Percentiles rank a stretch among this genome's conserved stretches.
Conservation (phyloP, 2,329 filamentous ascomycete genomes). For the Graphiopsis chlorocephala region DNA sequence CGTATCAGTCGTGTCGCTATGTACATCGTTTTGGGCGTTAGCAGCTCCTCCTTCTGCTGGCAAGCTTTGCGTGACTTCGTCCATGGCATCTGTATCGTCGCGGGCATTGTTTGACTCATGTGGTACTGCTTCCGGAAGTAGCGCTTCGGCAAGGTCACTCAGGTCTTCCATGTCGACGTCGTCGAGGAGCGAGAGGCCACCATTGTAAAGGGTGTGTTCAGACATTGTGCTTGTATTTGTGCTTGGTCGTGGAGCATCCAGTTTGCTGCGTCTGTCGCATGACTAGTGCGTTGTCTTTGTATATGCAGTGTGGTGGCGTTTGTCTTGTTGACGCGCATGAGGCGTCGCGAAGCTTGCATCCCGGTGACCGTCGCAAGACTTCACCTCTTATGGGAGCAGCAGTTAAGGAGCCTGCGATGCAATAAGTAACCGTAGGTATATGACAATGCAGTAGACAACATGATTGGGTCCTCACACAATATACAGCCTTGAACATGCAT, state of each 20-base stretch:
- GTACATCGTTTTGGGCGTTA: not conserved
- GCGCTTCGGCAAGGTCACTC: not conserved
- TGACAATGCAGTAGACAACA: not conserved
- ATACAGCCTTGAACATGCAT: not conserved
- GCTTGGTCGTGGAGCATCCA: not conserved
- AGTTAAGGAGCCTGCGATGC: not conserved
- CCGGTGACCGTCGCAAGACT: not conserved
- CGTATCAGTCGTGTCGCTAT: not conserved
- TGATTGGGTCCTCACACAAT: not conserved
- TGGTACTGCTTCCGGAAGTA: not conserved
- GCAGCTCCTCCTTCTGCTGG: not conserved
- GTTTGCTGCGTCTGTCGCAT: not conserved
- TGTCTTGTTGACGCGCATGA: not conserved
- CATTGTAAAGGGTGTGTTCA: not conserved
- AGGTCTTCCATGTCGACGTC: constrained; percentile 13
- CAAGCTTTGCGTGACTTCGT: not conserved
- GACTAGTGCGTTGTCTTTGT: not conserved
- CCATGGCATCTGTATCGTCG: not conserved
- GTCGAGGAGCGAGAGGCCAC: not conserved
- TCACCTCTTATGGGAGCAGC: not conserved
- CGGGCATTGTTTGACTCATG: not conserved
- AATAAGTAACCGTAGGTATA: not conserved
- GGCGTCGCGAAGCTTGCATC: not conserved
- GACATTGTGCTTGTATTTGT: not conserved
- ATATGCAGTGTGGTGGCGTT: not conserved